A percentile compares a stretch with the other conserved stretches of the same genome.
These are phyloP conservation scores for Batrachochytrium dendrobatidis DNA, from an alignment of 371 early-diverging fungal genomes.

Conservation along the genomic window DNA sequence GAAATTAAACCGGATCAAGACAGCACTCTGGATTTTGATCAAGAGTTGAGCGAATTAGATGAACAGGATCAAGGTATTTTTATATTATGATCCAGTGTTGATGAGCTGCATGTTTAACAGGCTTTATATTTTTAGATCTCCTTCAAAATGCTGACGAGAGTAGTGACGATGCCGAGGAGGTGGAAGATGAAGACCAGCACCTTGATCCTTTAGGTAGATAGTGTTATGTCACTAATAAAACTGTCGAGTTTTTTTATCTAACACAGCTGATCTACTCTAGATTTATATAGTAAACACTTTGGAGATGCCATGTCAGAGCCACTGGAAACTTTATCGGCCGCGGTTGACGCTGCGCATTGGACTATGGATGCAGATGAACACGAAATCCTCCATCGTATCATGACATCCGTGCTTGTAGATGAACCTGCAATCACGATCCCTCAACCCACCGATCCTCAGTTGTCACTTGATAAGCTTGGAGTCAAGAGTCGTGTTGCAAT, in stretches of 20 bases:
- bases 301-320: slow-evolving; percentile 14
- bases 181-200: background rate
- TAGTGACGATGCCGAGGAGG: background rate
- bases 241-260: background rate
- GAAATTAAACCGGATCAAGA: background rate
- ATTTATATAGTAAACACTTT: slow-evolving; percentile 21
- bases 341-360: slow-evolving; percentile 4
- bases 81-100: background rate
- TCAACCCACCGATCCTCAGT: background rate
- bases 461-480: background rate
- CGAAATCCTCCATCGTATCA: slow-evolving; percentile 2
- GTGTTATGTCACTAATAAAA: background rate
- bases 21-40: background rate
- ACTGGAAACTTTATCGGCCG: background rate
- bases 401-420: background rate
- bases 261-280: no score
- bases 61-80: background rate
- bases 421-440: background rate
- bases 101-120: background rate
- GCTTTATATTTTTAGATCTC: background rate
- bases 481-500: background rate
- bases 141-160: background rate
- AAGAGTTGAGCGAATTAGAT: no score
- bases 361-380: slow-evolving; percentile 5
- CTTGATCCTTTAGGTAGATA: background rate